Evolutionary conservation across 179 eudicot genomes (phyloP).

Genomic region (Nepenthes alata): DNA sequence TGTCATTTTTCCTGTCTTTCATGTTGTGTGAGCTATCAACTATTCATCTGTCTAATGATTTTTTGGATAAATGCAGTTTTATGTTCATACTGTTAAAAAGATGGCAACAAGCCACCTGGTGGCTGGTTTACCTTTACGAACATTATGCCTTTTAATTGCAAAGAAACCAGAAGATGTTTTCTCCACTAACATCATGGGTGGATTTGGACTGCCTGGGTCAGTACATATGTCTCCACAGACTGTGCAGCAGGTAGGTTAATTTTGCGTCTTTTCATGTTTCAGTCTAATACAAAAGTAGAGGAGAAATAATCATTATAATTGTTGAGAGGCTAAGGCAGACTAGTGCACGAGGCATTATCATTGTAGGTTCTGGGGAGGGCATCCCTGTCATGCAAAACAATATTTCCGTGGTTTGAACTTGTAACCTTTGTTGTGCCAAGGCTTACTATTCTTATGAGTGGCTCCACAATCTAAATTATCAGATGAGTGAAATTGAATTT

Average conservation of each 20-base stretch:
- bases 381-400: too few species aligned
- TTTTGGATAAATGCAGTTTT: slow-evolving; percentile 44
- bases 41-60: slow-evolving; percentile 1
- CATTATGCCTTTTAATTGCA: slow-evolving; percentile 79
- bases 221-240: slow-evolving; percentile 33
- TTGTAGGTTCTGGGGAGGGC: too few species aligned
- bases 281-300: background rate
- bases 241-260: slow-evolving; percentile 53
- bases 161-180: slow-evolving; percentile 82
- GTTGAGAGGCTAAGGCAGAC: too few species aligned
- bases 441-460: too few species aligned
- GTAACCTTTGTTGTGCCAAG: too few species aligned
- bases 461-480: too few species aligned
- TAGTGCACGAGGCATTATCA: too few species aligned
- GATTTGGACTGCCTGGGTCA: slow-evolving; percentile 29
- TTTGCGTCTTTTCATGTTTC: background rate
- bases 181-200: slow-evolving; percentile 21
- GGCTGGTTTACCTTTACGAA: slow-evolving; percentile 76
- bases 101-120: slow-evolving; percentile 71
- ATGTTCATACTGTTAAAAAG: slow-evolving; percentile 69
- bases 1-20: slow-evolving; percentile 3
- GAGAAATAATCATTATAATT: too few species aligned
- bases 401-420: too few species aligned
- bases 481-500: too few species aligned
- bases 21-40: background rate